These are phyloP conservation scores for Candida dajiaensis DNA, from an alignment of 805 yeast species.

Conservation along the genomic window DNA sequence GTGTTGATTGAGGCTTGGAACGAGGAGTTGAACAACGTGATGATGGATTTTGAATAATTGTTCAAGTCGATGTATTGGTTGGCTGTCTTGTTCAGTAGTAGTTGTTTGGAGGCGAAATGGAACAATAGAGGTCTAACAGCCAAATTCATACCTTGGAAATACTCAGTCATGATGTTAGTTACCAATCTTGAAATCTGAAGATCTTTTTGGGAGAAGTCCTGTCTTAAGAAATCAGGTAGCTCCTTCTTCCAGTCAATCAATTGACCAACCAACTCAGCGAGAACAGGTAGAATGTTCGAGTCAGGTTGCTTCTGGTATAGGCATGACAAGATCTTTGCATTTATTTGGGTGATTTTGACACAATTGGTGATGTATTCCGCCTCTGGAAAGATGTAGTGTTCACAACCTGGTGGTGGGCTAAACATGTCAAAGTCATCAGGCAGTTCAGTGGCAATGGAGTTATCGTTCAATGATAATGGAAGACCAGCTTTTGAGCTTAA, in stretches of 20 bases:
- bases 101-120: conserved; percentile 66
- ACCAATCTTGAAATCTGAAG: conserved; percentile 57
- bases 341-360: conserved; percentile 72
- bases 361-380: conserved; percentile 73
- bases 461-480: conserved; percentile 74
- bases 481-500: conserved; percentile 76
- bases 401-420: conserved; percentile 52
- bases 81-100: conserved; percentile 40
- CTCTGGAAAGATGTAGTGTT: conserved; percentile 68
- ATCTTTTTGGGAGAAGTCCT: conserved; percentile 49
- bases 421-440: conserved; percentile 69
- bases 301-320: conserved; percentile 73
- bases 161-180: conserved; percentile 76
- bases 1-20: conserved; percentile 79
- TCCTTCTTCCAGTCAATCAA: conserved; percentile 62
- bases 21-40: conserved; percentile 68
- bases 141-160: conserved; percentile 74
- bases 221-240: conserved; percentile 57
- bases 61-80: conserved; percentile 59
- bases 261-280: conserved; percentile 62
- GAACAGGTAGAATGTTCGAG: conserved; percentile 67
- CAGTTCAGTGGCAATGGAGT: conserved; percentile 71
- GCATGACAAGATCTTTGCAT: conserved; percentile 64
- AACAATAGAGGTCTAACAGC: conserved; percentile 74
- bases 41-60: conserved; percentile 58